Percentiles rank a stretch among this genome's conserved stretches.
Evolutionary conservation across 129 eudicot species (phyloP).

Genomic region (Kitagawia praeruptora): DNA sequence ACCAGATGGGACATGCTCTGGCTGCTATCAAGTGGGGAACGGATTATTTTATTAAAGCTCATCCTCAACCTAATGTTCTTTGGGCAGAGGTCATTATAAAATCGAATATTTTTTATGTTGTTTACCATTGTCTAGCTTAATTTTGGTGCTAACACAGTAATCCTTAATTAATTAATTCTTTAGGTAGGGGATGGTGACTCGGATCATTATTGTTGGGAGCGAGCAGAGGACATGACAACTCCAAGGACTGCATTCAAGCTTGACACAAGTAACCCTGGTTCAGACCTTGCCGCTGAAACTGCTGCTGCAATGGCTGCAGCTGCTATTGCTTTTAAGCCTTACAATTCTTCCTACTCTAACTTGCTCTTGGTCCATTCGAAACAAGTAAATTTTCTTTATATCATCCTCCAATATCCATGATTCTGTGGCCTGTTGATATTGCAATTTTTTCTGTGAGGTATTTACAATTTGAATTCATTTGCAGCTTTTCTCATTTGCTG

Average conservation of each 20-base stretch:
- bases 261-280: slow-evolving; percentile 56
- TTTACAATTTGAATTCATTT: background rate
- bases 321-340: slow-evolving; percentile 59
- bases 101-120: background rate
- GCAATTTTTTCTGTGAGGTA: background rate
- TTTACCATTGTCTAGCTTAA: background rate
- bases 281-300: slow-evolving; percentile 96
- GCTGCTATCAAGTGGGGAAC: slow-evolving; percentile 80
- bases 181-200: slow-evolving; percentile 90
- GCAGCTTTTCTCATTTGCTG: slow-evolving; percentile 92
- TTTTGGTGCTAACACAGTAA: background rate
- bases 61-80: slow-evolving; percentile 64
- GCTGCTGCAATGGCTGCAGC: slow-evolving; percentile 95
- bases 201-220: slow-evolving; percentile 90
- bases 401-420: background rate
- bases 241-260: slow-evolving; percentile 72
- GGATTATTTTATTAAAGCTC: slow-evolving; percentile 78
- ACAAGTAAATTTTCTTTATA: slow-evolving; percentile 33
- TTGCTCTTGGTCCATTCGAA: slow-evolving; percentile 72
- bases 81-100: slow-evolving; percentile 49
- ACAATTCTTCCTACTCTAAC: slow-evolving; percentile 64
- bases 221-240: slow-evolving; percentile 87
- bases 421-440: background rate
- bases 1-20: slow-evolving; percentile 57
- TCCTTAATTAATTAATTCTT: background rate